phyloP scores from a whole-genome alignment of 2,329 filamentous ascomycete species.

The Fusarium lateritium region DNA sequence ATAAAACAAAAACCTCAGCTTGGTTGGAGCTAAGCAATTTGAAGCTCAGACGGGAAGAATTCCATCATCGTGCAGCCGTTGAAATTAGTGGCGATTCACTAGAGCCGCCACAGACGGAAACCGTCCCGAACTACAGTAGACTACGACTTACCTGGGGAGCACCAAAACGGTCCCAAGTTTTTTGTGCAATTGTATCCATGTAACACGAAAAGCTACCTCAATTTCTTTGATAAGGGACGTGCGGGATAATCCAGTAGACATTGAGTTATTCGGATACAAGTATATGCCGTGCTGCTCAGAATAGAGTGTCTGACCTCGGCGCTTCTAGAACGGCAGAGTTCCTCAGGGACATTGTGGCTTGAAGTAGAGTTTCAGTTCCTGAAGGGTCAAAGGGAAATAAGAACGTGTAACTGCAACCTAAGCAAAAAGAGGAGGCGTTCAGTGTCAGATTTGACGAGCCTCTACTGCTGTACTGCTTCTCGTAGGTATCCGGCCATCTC shows the following conservation, averaged over 20 bases:
- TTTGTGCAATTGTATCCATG: slow-evolving; percentile 1
- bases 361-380: slow-evolving; percentile 40
- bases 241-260: slow-evolving; percentile 10
- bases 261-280: neutral
- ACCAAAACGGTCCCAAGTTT: slow-evolving; percentile 20
- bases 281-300: slow-evolving; percentile 3
- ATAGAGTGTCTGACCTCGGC: slow-evolving; percentile 22
- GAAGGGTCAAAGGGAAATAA: slow-evolving; percentile 10
- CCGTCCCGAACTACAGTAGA: slow-evolving; percentile 15
- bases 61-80: slow-evolving; percentile 46
- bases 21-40: slow-evolving; percentile 9
- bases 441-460: too few relatives aligned
- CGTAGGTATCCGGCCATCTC: slow-evolving; percentile 11
- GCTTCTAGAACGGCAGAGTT: slow-evolving; percentile 36
- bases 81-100: slow-evolving; percentile 44
- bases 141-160: neutral
- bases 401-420: neutral
- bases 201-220: neutral
- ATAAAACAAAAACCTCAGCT: neutral
- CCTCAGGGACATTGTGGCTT: slow-evolving; percentile 40
- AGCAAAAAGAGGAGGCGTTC: neutral
- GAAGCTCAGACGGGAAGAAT: slow-evolving; percentile 13
- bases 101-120: slow-evolving; percentile 29
- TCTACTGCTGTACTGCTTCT: neutral
- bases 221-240: slow-evolving; percentile 16